phyloP scores from a whole-genome alignment of 108 stramenopile species.

The Fistulifera solaris region DNA sequence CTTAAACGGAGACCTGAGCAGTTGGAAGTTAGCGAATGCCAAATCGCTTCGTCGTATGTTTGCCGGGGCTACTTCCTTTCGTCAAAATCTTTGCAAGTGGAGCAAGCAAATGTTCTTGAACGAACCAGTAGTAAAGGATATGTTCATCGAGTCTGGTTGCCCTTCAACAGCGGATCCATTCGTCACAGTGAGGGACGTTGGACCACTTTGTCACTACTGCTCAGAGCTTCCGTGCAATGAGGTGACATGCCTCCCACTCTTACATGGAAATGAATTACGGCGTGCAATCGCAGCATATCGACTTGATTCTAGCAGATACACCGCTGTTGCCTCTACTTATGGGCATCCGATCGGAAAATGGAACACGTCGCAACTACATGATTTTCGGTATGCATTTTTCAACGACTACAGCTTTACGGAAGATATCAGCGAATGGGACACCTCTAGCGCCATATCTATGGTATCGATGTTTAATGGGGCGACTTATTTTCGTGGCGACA shows the following conservation, averaged over 20 bases:
- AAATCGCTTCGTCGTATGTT: constrained; percentile 15
- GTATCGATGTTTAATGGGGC: constrained; percentile 13
- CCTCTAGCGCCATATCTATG: constrained; percentile 7
- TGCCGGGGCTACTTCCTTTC: constrained; percentile 7
- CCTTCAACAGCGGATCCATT: no score
- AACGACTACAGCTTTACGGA: neutral
- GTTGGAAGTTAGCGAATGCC: constrained; percentile 14
- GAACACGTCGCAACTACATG: neutral
- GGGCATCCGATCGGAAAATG: constrained; percentile 5
- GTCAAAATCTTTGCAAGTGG: constrained; percentile 13
- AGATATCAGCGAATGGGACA: constrained; percentile 1
- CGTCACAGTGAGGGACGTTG: no score
- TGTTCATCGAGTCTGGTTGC: no score
- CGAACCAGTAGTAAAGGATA: no score
- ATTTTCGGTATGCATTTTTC: neutral
- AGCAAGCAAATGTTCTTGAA: neutral
- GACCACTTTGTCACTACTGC: no score
- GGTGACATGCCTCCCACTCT: no score
- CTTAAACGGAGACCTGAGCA: constrained; percentile 26
- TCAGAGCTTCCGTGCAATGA: no score
- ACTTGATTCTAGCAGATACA: no score
- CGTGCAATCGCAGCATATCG: no score
- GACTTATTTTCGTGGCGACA: constrained; percentile 10
- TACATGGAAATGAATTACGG: no score
- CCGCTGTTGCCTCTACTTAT: neutral